phyloP scores from a whole-genome alignment of 2,329 filamentous ascomycete species.

The Ceratocystis albifundus region DNA sequence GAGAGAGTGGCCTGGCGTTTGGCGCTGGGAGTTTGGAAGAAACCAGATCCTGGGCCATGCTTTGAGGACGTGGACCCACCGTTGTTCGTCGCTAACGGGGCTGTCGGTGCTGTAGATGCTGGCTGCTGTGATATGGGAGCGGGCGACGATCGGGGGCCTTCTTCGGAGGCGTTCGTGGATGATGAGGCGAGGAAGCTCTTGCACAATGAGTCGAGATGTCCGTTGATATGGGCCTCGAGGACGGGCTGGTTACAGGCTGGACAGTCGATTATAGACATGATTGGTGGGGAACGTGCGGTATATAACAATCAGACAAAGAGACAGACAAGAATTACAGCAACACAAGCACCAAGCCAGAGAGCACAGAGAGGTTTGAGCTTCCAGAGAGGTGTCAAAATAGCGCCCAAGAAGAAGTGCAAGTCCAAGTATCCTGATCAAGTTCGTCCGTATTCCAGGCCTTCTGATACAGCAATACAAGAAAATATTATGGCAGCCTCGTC shows the following conservation, averaged over 20 bases:
- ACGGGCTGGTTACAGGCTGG: slow-evolving; percentile 70
- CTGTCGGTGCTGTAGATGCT: slow-evolving; percentile 22
- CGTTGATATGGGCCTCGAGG: slow-evolving; percentile 66
- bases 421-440: too few relatives aligned
- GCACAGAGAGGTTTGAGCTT: background rate
- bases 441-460: too few relatives aligned
- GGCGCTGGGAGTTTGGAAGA: slow-evolving; percentile 50
- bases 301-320: too few relatives aligned
- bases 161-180: slow-evolving; percentile 22
- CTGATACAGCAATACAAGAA: too few relatives aligned
- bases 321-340: background rate
- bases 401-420: too few relatives aligned
- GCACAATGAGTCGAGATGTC: slow-evolving; percentile 80
- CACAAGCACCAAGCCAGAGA: background rate
- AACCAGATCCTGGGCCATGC: slow-evolving; percentile 40
- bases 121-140: slow-evolving; percentile 17
- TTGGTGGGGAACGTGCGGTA: background rate
- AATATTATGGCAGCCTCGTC: too few relatives aligned
- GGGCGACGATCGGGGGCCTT: background rate
- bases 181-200: slow-evolving; percentile 47
- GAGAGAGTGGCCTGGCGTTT: slow-evolving; percentile 40
- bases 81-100: background rate
- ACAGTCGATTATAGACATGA: slow-evolving; percentile 49
- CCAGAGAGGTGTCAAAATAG: too few relatives aligned
- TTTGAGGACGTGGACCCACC: background rate